These are phyloP conservation scores for Paecilomyces fulvus DNA, from an alignment of 2,329 filamentous ascomycete genomes.

Conservation along the genomic window DNA sequence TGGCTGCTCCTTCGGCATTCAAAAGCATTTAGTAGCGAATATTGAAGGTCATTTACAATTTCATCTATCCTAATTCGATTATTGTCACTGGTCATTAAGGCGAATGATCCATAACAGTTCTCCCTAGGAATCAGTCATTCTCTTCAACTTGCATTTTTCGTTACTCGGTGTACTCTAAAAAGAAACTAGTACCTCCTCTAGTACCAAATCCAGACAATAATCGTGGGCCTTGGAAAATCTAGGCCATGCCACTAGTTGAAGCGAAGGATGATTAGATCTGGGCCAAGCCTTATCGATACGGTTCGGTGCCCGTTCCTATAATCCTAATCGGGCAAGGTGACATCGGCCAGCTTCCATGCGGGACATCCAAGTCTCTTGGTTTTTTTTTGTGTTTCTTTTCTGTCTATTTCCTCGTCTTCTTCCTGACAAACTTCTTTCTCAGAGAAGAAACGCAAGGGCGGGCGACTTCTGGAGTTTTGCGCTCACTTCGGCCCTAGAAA, in stretches of 20 bases:
- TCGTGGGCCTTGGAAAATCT: neutral
- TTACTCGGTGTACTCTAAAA: too few relatives aligned
- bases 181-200: too few relatives aligned
- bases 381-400: neutral
- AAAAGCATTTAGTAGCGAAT: neutral
- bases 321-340: neutral
- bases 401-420: neutral
- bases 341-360: neutral
- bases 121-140: too few relatives aligned
- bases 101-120: too few relatives aligned
- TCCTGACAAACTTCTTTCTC: neutral
- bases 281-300: neutral
- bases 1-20: neutral
- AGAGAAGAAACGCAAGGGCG: slow-evolving; percentile 16
- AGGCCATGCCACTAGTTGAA: neutral
- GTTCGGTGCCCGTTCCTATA: neutral
- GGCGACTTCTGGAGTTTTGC: slow-evolving; percentile 54
- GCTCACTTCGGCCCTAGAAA: slow-evolving; percentile 42
- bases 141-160: too few relatives aligned
- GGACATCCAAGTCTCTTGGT: neutral
- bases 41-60: neutral
- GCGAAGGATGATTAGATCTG: neutral
- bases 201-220: too few relatives aligned
- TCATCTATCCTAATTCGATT: neutral
- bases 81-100: too few relatives aligned